A percentile compares a stretch with the other conserved stretches of the same genome.
These are phyloP conservation scores for Bruguiera gymnorhiza DNA, from an alignment of 345 rosid genomes.

Conservation along the genomic window DNA sequence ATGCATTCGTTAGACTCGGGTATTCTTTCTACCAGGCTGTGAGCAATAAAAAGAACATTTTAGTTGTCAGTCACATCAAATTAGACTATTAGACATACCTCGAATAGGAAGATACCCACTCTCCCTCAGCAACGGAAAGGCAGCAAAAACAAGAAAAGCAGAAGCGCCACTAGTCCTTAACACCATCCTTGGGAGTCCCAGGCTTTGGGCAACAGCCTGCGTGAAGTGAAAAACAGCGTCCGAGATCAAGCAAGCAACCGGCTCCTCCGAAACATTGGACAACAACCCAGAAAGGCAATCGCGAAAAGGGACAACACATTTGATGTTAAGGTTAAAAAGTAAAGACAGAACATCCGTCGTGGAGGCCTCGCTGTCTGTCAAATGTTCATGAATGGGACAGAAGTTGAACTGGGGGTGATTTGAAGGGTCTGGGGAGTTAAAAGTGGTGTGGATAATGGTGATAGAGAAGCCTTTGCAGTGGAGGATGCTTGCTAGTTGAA, in stretches of 20 bases:
- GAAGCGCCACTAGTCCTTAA: conserved; percentile 32
- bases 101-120: conserved; percentile 34
- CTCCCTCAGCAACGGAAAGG: conserved; percentile 30
- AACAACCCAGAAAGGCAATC: conserved; percentile 25
- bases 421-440: conserved; percentile 33
- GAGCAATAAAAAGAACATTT: no score
- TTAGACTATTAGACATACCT: conserved; percentile 13
- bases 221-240: conserved; percentile 34
- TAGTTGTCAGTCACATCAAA: no score
- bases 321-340: conserved; percentile 8
- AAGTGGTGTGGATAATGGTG: conserved; percentile 27
- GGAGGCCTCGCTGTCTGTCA: conserved; percentile 19
- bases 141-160: conserved; percentile 29
- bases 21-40: no score
- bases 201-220: conserved; percentile 24
- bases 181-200: conserved; percentile 28
- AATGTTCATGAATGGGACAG: conserved; percentile 20
- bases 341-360: conserved; percentile 16
- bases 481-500: conserved; percentile 39
- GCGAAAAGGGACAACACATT: conserved; percentile 14
- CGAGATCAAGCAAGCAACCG: conserved; percentile 33
- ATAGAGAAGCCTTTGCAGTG: conserved; percentile 35
- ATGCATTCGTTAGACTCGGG: no score
- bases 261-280: conserved; percentile 18
- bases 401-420: conserved; percentile 30